A percentile compares a stretch with the other conserved stretches of the same genome.
Evolutionary conservation across 140 eudicot genomes (phyloP).

Genomic region (Anethum foeniculum): DNA sequence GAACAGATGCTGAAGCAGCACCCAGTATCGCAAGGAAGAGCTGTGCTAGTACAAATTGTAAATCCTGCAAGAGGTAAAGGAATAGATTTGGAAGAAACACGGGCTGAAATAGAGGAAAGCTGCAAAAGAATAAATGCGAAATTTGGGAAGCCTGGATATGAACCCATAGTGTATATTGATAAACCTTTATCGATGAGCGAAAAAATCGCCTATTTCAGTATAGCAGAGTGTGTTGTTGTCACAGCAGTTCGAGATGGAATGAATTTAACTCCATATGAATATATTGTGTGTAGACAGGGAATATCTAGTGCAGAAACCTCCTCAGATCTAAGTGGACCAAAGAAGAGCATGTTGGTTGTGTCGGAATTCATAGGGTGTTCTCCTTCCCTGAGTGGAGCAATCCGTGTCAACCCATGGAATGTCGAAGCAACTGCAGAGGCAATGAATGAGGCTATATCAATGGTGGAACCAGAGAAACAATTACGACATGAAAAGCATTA

Average conservation of each 20-base stretch:
- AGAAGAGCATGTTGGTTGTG: conserved; percentile 79
- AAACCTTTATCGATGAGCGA: conserved; percentile 44
- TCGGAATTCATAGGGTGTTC: conserved; percentile 90
- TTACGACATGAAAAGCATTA: conserved; percentile 80
- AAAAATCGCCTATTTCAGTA: conserved; percentile 63
- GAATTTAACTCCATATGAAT: conserved; percentile 82
- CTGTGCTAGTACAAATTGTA: conserved; percentile 70
- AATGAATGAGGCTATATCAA: conserved; percentile 75
- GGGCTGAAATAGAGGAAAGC: conserved; percentile 62
- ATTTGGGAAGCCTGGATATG: conserved; percentile 75
- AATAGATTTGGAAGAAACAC: conserved; percentile 47
- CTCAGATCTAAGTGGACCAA: conserved; percentile 39
- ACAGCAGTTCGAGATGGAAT: conserved; percentile 84
- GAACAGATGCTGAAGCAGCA: conserved; percentile 76
- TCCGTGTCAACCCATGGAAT: conserved; percentile 83
- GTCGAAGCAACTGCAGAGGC: conserved; percentile 79
- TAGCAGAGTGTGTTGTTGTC: conserved; percentile 90
- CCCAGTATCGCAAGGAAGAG: conserved; percentile 67
- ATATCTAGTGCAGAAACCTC: conserved; percentile 39
- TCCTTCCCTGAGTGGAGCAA: conserved; percentile 87
- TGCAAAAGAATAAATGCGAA: conserved; percentile 59
- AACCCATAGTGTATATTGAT: conserved; percentile 64
- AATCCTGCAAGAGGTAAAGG: conserved; percentile 79
- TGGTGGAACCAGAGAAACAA: conserved; percentile 58
- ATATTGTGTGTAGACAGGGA: conserved; percentile 69